Conservation (phyloP, 768 basidiomycete species). For the Pisolithus tinctorius region DNA sequence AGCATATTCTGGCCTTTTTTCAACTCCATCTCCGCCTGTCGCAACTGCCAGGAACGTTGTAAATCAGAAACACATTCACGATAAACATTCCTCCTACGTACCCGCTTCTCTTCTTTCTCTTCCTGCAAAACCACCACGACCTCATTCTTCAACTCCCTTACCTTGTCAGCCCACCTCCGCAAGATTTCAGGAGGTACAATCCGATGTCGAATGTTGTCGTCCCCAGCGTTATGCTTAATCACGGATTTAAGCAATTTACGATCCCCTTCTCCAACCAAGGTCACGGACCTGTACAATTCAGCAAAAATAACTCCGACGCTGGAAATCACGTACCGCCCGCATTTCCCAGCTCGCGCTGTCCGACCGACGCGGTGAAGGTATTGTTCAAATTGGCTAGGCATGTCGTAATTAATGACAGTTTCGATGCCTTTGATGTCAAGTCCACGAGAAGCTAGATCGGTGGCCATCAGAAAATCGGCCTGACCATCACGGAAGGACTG, state of each 20-base stretch:
- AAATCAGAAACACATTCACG: constrained; percentile 5
- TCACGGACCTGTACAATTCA: constrained; percentile 62
- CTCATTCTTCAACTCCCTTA: constrained; percentile 69
- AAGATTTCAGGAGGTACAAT: constrained; percentile 75
- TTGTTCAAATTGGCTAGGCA: constrained; percentile 88
- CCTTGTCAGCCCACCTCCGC: constrained; percentile 58
- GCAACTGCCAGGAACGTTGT: constrained; percentile 42
- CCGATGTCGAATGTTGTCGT: constrained; percentile 83
- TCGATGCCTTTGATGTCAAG: constrained; percentile 97
- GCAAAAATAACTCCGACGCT: not conserved
- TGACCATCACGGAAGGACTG: constrained; percentile 81
- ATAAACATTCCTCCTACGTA: constrained; percentile 27
- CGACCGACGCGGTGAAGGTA: constrained; percentile 97
- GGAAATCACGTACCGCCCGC: constrained; percentile 64
- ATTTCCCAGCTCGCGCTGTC: constrained; percentile 90
- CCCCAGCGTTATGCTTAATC: constrained; percentile 76
- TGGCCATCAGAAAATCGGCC: constrained; percentile 93
- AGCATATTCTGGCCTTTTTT: constrained; percentile 94
- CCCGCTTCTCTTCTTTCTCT: constrained; percentile 94
- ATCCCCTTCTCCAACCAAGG: constrained; percentile 92
- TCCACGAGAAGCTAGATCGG: constrained; percentile 91
- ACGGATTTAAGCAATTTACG: constrained; percentile 94
- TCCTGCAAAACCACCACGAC: constrained; percentile 76
- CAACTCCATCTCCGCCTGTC: constrained; percentile 92
- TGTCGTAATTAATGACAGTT: constrained; percentile 98